Evolutionary conservation across 2,329 filamentous ascomycete species (phyloP), one percentile per base, ranked within the genome.

Genomic region (Alternaria dauci): DNA sequence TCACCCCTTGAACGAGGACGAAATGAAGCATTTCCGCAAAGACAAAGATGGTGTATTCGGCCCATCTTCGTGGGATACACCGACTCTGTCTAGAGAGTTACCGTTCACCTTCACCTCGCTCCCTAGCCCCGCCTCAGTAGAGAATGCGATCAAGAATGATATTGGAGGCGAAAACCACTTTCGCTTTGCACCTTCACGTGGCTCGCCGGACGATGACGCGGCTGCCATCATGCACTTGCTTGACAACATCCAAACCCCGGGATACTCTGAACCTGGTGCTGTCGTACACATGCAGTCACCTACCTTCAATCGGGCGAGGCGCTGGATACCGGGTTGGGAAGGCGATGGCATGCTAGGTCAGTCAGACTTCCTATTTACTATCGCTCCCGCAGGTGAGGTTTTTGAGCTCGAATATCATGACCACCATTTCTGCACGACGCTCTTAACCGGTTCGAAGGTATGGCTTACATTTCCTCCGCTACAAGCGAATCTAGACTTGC

Each of bases 391-490:
- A 20, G 41, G 52, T 18, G 59, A 63, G 23, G n/a, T 61, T 8
- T 60, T 58, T 12, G 62, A 65, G 8, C 14, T 65, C 32, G 55
- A 60, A 28, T 61, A 59, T 52, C 50, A 58, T 4, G 58, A 62
- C 4, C 52, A 44, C 18, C 53, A 63, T n/a, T 52, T 43, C 18
- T 47, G 55, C 2, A 62, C 54, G 7, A 60, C 61, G 5, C 52
- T 67, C 16, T 48, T 67, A 8, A 56, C 52, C 12, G 61, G 65
- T 14, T 51, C 38, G 4, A 68, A 67, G 39, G 48, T 63, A 39
- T 62, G 51, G 50, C 25, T 66, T 41, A 56, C 46, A 11, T 66
- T 53, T 9, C 59, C 59, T 18, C 65, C 59, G 1, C 14, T 28
- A 8, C 20, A 7, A 3, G n/a, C 8, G 1, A 66, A 63, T 39